A percentile compares a stretch with the other conserved stretches of the same genome.
Conservation (phyloP, 768 basidiomycete species). For the Lyophyllum shimeji region DNA sequence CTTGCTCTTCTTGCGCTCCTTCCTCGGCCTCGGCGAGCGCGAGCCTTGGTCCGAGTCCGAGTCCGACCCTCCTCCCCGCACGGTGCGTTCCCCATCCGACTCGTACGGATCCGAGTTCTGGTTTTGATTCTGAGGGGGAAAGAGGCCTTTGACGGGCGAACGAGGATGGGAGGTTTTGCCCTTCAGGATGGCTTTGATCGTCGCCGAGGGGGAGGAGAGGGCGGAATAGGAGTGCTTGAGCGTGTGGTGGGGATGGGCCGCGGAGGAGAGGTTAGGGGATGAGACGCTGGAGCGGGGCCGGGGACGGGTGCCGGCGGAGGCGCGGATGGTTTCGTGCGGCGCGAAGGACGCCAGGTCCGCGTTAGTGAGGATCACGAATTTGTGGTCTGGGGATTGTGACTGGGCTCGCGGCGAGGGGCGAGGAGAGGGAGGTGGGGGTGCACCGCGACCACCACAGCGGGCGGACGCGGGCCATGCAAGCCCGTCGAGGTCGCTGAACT, state of each 20-base stretch:
- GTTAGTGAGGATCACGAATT: slow-evolving; percentile 35
- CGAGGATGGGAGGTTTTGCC: slow-evolving; percentile 25
- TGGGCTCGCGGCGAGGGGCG: background rate
- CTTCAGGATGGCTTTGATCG: slow-evolving; percentile 14
- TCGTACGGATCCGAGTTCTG: slow-evolving; percentile 3
- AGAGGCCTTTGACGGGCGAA: slow-evolving; percentile 30
- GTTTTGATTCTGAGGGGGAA: slow-evolving; percentile 2
- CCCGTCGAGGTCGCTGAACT: slow-evolving; percentile 63
- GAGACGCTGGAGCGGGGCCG: slow-evolving; percentile 15
- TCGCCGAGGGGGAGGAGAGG: slow-evolving; percentile 1
- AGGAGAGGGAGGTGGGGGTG: background rate
- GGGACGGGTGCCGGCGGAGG: slow-evolving; percentile 20
- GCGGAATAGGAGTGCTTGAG: slow-evolving; percentile 7
- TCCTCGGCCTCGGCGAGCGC: slow-evolving; percentile 1
- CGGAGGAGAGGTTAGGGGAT: slow-evolving; percentile 23
- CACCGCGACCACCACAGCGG: no score
- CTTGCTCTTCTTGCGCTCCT: slow-evolving; percentile 7
- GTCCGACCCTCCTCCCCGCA: slow-evolving; percentile 12
- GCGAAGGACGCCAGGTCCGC: slow-evolving; percentile 33
- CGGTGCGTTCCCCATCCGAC: slow-evolving; percentile 12
- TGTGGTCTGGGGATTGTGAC: slow-evolving; percentile 10
- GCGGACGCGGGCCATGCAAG: slow-evolving; percentile 37
- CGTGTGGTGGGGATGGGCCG: background rate
- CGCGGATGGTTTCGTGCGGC: slow-evolving; percentile 41
- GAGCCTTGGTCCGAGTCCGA: slow-evolving; percentile 5